A percentile compares a stretch with the other conserved stretches of the same genome.
Conservation (phyloP, 371 early-diverging fungal genomes). For the Enterocytospora artemiae region DNA sequence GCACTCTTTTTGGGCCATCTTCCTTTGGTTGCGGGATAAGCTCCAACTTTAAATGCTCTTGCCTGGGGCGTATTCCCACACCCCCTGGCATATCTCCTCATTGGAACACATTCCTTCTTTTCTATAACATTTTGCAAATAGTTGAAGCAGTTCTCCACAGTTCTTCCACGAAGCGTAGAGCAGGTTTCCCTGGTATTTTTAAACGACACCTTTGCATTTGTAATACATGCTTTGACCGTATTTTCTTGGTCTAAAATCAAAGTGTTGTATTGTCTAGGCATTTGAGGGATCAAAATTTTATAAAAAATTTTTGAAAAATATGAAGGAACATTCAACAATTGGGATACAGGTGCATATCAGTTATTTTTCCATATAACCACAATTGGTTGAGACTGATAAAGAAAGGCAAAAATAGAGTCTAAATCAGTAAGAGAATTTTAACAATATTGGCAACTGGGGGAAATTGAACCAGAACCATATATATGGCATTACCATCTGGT, state of each 20-base stretch:
- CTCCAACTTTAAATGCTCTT: conserved; percentile 59
- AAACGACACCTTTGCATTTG: conserved; percentile 59
- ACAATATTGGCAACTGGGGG: too few relatives aligned
- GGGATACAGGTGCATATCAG: too few relatives aligned
- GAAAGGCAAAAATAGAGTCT: too few relatives aligned
- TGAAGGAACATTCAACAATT: too few relatives aligned
- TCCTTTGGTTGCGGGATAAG: conserved; percentile 64
- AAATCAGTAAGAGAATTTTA: too few relatives aligned
- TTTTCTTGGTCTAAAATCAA: conserved; percentile 41
- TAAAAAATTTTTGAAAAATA: too few relatives aligned
- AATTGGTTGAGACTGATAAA: too few relatives aligned
- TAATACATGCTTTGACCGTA: conserved; percentile 49
- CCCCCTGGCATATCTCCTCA: conserved; percentile 89
- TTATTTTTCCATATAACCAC: too few relatives aligned
- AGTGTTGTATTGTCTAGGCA: conserved; percentile 36
- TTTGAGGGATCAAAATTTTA: conserved; percentile 33
- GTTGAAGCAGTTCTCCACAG: conserved; percentile 75
- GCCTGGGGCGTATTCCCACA: conserved; percentile 91
- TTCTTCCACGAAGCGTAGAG: conserved; percentile 78
- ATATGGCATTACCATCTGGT: too few relatives aligned
- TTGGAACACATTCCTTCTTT: conserved; percentile 91
- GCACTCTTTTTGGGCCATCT: conserved; percentile 96
- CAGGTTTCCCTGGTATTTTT: conserved; percentile 96
- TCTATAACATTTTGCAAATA: conserved; percentile 86
- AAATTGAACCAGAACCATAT: too few relatives aligned